Evolutionary conservation across 441 rosid species (phyloP).

Genomic region (Jatropha multifida): DNA sequence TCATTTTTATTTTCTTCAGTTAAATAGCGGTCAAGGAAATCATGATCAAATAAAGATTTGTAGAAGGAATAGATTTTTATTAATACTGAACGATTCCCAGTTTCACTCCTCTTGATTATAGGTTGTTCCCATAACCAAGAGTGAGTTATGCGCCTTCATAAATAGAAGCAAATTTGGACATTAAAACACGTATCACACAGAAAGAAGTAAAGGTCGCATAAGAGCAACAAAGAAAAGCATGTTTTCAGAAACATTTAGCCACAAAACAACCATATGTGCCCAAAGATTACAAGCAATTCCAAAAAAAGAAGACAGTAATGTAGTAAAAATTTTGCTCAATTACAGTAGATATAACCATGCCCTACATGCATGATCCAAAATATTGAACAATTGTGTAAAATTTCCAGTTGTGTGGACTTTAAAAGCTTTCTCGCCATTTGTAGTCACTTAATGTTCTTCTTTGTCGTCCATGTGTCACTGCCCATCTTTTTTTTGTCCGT

Average conservation of each 20-base stretch:
- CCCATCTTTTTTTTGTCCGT: background rate
- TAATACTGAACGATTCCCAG: too few species aligned
- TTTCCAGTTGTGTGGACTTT: background rate
- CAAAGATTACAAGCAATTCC: background rate
- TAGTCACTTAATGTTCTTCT: background rate
- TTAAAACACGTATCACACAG: background rate
- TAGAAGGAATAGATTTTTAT: too few species aligned
- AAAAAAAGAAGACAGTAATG: background rate
- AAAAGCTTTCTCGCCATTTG: background rate
- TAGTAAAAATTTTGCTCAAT: background rate
- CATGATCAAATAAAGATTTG: too few species aligned
- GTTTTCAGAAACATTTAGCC: background rate
- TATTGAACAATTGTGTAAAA: background rate
- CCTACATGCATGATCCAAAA: background rate
- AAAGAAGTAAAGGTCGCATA: background rate
- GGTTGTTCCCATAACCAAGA: background rate
- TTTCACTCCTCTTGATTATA: too few species aligned
- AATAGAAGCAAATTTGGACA: background rate
- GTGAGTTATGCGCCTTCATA: background rate
- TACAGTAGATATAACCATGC: background rate
- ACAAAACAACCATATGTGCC: background rate
- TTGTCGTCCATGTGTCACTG: background rate
- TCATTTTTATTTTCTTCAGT: background rate
- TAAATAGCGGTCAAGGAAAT: too few species aligned
- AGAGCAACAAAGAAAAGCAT: background rate